Conservation (phyloP, 192 early-diverging fungal genomes). For the Polychytrium aggregatum region DNA sequence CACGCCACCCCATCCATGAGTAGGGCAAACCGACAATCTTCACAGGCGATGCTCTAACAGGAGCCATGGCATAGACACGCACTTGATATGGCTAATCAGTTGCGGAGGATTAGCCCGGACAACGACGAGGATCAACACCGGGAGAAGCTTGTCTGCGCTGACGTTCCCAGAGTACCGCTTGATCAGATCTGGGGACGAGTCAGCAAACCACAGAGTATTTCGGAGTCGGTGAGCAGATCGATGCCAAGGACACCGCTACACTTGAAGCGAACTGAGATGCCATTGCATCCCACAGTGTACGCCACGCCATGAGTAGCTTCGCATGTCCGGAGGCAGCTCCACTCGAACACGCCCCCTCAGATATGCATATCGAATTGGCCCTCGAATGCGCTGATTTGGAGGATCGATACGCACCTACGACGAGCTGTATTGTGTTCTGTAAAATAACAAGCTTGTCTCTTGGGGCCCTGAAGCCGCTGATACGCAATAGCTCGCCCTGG, state of each 20-base stretch:
- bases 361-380: no score
- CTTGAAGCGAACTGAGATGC: no score
- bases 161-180: constrained; percentile 16
- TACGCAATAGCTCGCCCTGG: constrained; percentile 25
- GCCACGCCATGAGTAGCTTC: no score
- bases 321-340: no score
- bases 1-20: background rate
- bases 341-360: no score
- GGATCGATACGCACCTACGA: constrained; percentile 17
- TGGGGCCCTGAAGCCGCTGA: constrained; percentile 36
- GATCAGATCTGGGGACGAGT: constrained; percentile 19
- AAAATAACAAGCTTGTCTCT: constrained; percentile 31
- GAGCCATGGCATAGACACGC: background rate
- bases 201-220: background rate
- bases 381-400: no score
- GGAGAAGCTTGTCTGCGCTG: constrained; percentile 35
- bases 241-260: no score
- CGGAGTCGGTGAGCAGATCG: no score
- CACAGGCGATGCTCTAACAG: no score
- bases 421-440: constrained; percentile 24
- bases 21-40: background rate
- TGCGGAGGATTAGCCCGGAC: constrained; percentile 37
- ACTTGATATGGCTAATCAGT: constrained; percentile 42
- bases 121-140: constrained; percentile 31
- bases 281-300: no score